Evolutionary conservation across 331 rosid genomes (phyloP).

Genomic region (Pyracantha coccinea): DNA sequence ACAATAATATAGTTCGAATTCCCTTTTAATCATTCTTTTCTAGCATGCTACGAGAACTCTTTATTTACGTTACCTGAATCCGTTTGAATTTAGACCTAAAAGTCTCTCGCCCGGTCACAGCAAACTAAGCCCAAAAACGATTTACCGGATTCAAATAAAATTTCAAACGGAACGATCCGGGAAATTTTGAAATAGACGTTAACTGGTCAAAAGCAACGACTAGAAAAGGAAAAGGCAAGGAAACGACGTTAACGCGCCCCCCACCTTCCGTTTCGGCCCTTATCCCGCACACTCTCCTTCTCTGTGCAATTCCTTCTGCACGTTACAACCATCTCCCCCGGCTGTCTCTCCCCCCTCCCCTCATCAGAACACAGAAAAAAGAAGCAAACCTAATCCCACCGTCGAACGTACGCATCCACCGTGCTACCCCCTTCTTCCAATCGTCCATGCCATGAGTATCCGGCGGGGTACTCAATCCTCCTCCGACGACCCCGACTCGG

Average conservation of each 20-base stretch:
- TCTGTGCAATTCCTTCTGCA: not conserved
- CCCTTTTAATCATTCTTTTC: too few species aligned
- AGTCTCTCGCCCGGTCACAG: too few species aligned
- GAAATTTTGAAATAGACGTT: too few species aligned
- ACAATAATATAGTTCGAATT: too few species aligned
- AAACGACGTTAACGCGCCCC: not conserved
- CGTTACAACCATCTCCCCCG: not conserved
- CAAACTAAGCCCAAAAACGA: too few species aligned
- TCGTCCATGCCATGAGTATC: slow-evolving; percentile 31
- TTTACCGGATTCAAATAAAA: too few species aligned
- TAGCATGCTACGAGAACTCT: too few species aligned
- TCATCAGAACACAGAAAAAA: not conserved
- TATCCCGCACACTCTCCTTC: not conserved
- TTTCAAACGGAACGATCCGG: too few species aligned
- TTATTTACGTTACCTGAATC: too few species aligned
- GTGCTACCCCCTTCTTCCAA: not conserved
- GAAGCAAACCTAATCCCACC: not conserved
- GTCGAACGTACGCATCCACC: not conserved
- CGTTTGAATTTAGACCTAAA: too few species aligned
- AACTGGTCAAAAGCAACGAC: too few species aligned
- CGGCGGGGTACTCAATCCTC: slow-evolving; percentile 29
- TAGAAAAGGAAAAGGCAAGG: not conserved
- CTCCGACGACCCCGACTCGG: slow-evolving; percentile 29
- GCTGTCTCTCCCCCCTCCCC: not conserved
- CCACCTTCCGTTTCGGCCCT: not conserved